These are phyloP conservation scores for Dictyostelium capitatum DNA, from an alignment of 78 protist species.

Conservation along the genomic window DNA sequence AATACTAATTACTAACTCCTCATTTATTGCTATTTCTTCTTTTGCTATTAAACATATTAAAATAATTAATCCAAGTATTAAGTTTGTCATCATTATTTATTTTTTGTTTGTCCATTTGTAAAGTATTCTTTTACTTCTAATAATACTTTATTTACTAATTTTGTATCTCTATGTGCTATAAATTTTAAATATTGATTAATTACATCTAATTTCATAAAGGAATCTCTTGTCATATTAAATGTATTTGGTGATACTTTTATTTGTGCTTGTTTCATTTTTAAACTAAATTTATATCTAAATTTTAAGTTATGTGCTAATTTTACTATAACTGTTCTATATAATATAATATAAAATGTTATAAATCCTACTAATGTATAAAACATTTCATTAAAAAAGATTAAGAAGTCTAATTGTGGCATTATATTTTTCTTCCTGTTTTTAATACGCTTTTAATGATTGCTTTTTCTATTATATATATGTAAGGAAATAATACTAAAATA, in stretches of 20 bases:
- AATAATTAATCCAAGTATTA: background rate
- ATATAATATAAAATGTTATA: background rate
- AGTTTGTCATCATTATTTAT: background rate
- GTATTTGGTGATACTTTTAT: background rate
- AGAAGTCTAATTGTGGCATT: slow-evolving; percentile 27
- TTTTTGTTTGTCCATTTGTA: background rate
- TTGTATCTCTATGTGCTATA: background rate
- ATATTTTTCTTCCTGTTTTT: background rate
- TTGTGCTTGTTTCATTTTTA: slow-evolving; percentile 6
- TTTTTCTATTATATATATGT: slow-evolving; percentile 50
- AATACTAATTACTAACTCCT: slow-evolving; percentile 20
- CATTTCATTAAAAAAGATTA: slow-evolving; percentile 47
- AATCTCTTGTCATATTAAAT: background rate
- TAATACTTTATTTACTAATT: background rate
- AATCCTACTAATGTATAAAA: slow-evolving; percentile 30
- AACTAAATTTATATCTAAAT: slow-evolving; percentile 6
- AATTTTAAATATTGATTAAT: background rate
- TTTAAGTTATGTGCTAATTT: slow-evolving; percentile 50
- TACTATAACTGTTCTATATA: slow-evolving; percentile 4
- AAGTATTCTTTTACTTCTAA: background rate
- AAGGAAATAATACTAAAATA: slow-evolving; percentile 49
- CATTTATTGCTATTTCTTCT: slow-evolving; percentile 38
- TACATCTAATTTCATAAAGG: background rate
- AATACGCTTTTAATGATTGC: slow-evolving; percentile 10
- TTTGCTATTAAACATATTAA: slow-evolving; percentile 31